These are phyloP conservation scores for Plasmodium falciparum DNA, from an alignment of 169 alveolate genomes.

Conservation along the genomic window DNA sequence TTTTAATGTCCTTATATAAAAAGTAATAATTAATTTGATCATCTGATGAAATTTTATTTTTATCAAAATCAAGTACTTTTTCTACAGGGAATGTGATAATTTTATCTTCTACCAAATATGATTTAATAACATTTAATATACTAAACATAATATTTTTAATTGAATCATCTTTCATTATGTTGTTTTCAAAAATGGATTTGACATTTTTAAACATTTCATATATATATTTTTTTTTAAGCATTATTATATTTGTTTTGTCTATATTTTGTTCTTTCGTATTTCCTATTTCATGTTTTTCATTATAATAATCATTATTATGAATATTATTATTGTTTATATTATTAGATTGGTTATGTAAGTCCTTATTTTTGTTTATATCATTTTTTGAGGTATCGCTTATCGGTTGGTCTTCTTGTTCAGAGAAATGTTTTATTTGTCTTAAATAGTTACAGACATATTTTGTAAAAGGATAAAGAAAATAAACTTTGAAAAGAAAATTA, in stretches of 20 bases:
- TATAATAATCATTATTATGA: too few species aligned
- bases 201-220: slow-evolving; percentile 73
- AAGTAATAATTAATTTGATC: slow-evolving; percentile 49
- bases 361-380: neutral
- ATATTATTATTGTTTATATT: neutral
- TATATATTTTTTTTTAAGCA: slow-evolving; percentile 47
- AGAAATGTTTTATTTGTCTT: slow-evolving; percentile 32
- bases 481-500: slow-evolving; percentile 43
- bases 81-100: slow-evolving; percentile 67
- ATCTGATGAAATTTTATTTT: slow-evolving; percentile 44
- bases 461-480: slow-evolving; percentile 49
- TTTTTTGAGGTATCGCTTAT: neutral
- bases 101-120: slow-evolving; percentile 43
- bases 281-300: neutral
- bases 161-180: slow-evolving; percentile 48
- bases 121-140: slow-evolving; percentile 71
- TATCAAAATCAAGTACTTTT: slow-evolving; percentile 60
- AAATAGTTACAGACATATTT: slow-evolving; percentile 53
- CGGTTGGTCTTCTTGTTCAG: slow-evolving; percentile 4
- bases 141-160: slow-evolving; percentile 68
- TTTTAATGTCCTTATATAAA: slow-evolving; percentile 65
- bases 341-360: neutral
- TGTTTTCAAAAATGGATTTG: slow-evolving; percentile 54
- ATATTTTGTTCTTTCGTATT: slow-evolving; percentile 20
- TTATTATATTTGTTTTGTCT: slow-evolving; percentile 18